Evolutionary conservation across 2,329 filamentous ascomycete genomes (phyloP), one percentile per base, ranked within the genome.

Genomic region (Elsinoe necatrix): DNA sequence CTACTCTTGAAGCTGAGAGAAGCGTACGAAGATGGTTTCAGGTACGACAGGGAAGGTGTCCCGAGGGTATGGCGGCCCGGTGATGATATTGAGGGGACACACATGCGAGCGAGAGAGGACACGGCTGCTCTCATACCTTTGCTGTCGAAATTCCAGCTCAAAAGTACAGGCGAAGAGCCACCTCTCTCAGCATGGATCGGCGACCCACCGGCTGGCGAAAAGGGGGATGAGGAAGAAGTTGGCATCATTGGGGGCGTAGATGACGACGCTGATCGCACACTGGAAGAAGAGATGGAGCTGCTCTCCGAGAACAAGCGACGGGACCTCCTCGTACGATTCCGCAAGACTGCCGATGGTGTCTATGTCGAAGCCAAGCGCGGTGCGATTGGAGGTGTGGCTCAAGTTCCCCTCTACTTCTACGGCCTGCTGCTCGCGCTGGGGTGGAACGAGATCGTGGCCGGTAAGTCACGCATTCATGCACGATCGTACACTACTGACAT

Each of bases 11-110:
- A 98, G 76, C 81, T 98, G 54, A 84, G 93, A 34, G 93, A 98
- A 72, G 97, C 96, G 75, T 98, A 98, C 63, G 93, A 98, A 73
- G 93, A 98, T 75, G 96, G 95, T 73, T 98, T 98, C 80, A 86
- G 93, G 61, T 98, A 98, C 66, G 93, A 98, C 66, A 91, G 96
- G 59, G 84, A 84, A 5, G 93, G 93, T 23, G 93, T 98, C 3
- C 93, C 93, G 4, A 82, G 93, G 59, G 95, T 98, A 71, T 98
- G 93, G 93, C 84, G 91, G 21, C 93, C 93, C 1, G 91, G 86
- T 1, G 93, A 98, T 68, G 93, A 98, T 67, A 98, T 98, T 60
- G 93, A 98, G 74, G 91, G 92, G 45, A 77, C 95, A 41, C 98
- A 97, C 72, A 96, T 90, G 34, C 86, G 84, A 61, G 92, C 93